Base-by-base conservation (phyloP, 257 asterid species). In the Plantago major region DNA sequence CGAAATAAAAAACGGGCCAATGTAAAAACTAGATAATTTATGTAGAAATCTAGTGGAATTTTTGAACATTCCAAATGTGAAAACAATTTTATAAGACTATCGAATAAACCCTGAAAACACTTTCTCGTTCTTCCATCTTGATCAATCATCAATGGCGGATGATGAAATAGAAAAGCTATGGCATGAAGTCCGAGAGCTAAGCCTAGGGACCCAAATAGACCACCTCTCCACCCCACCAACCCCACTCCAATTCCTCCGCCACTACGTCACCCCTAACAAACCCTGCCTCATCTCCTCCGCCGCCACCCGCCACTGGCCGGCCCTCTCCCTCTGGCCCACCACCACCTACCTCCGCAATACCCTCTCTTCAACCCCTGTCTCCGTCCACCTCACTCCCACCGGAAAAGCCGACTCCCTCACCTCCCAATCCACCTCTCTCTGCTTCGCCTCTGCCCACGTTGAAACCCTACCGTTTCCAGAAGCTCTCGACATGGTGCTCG, bases 301-400 rank as follows among this genome's bases (percentile, higher is more conserved):
- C 83, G 81, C 96, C 83, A 77, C 75, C 67, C 47, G 53, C 74
- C 86, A 84, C 79, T 88, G 91, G 94, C 96, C 96, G 4, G 94
- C 96, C 64, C 76, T 81, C 67, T 62, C 92, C 72, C 51, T 66
- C 1, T 91, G 98, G 98, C 67, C 85, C 37, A 74, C 95, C 67
- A 45, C 72, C 61, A 1, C 69, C 63, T 85, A 85, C 78, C 96
- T 90, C 72, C 83, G 78, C 66, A 9, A 59, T 68, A 12, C 81
- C 47, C 96, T 88, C 66, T 75, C 94, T 55, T 46, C 88, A 53
- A 63, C 90, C 66, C 14, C 75, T 44, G 95, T 91, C 38, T 91
- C 98, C 63, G 75, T 91, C 79, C 98, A 88, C 79, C 88, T 91
- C 44, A 91, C 96, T 17, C 98, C 98, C 43, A 78, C 82, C 54